Conservation (phyloP, 306 rosid genomes). For the Cucurbita ficifolia region DNA sequence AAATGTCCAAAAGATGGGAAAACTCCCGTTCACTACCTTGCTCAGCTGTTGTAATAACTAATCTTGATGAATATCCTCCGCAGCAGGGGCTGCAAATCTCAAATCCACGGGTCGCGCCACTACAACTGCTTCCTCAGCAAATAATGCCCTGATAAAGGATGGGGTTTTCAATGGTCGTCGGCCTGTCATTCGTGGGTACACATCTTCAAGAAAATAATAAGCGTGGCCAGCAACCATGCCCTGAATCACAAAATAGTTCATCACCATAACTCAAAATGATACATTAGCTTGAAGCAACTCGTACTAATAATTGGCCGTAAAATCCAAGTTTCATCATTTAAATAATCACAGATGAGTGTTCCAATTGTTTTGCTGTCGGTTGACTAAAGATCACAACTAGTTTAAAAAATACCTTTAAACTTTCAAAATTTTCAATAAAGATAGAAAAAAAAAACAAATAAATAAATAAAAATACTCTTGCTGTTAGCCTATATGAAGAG, state of each 20-base stretch:
- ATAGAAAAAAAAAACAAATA: too few species aligned
- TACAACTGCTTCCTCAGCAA: slow-evolving; percentile 80
- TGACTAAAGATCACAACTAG: too few species aligned
- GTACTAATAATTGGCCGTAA: not conserved
- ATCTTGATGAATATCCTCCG: slow-evolving; percentile 43
- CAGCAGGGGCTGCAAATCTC: slow-evolving; percentile 75
- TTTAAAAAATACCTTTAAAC: not conserved
- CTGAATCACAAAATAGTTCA: slow-evolving; percentile 18
- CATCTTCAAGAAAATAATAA: slow-evolving; percentile 86
- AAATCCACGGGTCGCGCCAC: slow-evolving; percentile 61
- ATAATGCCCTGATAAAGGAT: slow-evolving; percentile 67
- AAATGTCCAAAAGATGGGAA: not conserved
- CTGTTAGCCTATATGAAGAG: too few species aligned
- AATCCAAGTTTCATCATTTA: not conserved
- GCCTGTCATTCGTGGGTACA: slow-evolving; percentile 81
- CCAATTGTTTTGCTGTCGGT: too few species aligned
- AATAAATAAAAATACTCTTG: too few species aligned
- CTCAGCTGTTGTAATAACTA: slow-evolving; percentile 13
- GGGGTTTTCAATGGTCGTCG: slow-evolving; percentile 83
- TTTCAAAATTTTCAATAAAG: not conserved
- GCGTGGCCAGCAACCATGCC: slow-evolving; percentile 99
- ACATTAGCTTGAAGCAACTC: not conserved
- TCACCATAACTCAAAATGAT: not conserved
- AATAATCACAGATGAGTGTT: not conserved
- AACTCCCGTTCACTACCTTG: not conserved